Conservation (phyloP, 2,329 filamentous ascomycete species). For the Aspergillus novofumigatus region DNA sequence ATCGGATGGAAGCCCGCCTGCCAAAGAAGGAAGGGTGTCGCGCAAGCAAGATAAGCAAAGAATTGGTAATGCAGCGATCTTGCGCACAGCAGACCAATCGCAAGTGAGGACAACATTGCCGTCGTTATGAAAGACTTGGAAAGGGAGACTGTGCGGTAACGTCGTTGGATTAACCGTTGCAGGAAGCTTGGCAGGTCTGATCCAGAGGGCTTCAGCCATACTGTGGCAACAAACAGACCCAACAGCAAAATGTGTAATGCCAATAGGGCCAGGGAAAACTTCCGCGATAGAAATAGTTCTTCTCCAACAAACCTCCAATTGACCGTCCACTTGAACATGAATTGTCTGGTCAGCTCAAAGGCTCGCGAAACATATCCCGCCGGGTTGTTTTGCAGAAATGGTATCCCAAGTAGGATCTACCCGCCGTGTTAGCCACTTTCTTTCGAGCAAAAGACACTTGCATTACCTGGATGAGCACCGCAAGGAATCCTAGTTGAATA, state of each 20-base stretch:
- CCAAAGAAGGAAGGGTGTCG: constrained; percentile 84
- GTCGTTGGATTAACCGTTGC: constrained; percentile 49
- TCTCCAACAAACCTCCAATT: constrained; percentile 97
- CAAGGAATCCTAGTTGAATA: constrained; percentile 65
- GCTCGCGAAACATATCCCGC: constrained; percentile 73
- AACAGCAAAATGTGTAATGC: constrained; percentile 63
- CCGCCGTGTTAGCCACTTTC: not conserved
- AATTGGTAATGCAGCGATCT: constrained; percentile 93
- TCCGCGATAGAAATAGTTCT: constrained; percentile 66
- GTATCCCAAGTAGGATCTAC: constrained; percentile 54
- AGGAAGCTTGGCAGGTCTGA: constrained; percentile 56
- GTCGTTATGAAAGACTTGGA: constrained; percentile 72
- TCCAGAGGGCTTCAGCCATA: constrained; percentile 69
- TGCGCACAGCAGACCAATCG: constrained; percentile 78
- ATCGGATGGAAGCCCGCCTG: constrained; percentile 65
- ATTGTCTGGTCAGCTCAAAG: constrained; percentile 86
- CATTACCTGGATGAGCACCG: constrained; percentile 70
- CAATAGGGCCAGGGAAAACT: constrained; percentile 66
- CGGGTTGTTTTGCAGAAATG: constrained; percentile 63
- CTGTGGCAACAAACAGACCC: constrained; percentile 58
- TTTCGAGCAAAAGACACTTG: constrained; percentile 10
- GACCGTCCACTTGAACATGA: constrained; percentile 97
- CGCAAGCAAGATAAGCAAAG: constrained; percentile 87
- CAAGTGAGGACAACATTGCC: constrained; percentile 69
- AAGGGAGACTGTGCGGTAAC: constrained; percentile 54